Percentiles rank a stretch among this genome's conserved stretches.
phyloP scores from a whole-genome alignment of 139 green algal species.

The Spirogloea muscicola region DNA sequence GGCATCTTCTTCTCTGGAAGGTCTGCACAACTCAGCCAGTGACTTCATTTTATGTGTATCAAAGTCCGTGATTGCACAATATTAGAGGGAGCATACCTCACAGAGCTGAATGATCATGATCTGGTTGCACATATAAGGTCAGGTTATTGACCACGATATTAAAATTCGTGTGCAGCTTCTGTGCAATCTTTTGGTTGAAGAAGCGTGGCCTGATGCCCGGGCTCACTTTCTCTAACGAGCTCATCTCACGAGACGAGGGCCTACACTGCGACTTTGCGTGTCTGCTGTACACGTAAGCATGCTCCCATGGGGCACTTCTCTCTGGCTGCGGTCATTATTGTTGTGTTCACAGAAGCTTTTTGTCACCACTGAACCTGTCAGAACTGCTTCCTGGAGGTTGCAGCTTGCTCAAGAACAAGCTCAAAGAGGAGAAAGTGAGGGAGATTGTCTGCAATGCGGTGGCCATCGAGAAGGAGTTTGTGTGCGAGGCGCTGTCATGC shows the following conservation, averaged over 20 bases:
- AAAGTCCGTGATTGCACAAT: not conserved
- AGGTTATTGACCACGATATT: too few relatives aligned
- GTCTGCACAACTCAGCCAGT: not conserved
- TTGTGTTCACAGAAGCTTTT: not conserved
- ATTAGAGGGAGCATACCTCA: not conserved
- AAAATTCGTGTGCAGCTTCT: conserved; percentile 74
- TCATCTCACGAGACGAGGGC: conserved; percentile 95
- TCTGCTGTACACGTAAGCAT: conserved; percentile 79
- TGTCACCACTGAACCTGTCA: not conserved
- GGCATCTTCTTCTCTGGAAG: conserved; percentile 94
- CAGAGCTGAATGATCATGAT: not conserved
- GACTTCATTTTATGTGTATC: not conserved
- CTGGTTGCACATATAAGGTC: not conserved
- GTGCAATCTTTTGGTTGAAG: conserved; percentile 97
- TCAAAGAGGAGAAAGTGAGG: conserved; percentile 57
- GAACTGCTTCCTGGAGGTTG: not conserved
- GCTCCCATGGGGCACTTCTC: not conserved
- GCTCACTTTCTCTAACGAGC: conserved; percentile 96
- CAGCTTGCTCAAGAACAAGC: conserved; percentile 70
- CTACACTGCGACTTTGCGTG: conserved; percentile 97
- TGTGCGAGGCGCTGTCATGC: conserved; percentile 69
- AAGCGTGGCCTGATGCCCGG: conserved; percentile 95
- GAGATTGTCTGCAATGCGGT: conserved; percentile 87
- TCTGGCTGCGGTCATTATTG: not conserved
- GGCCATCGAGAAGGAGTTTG: conserved; percentile 89